Evolutionary conservation across 768 basidiomycete genomes (phyloP).

Genomic region (Clavulina sp.): DNA sequence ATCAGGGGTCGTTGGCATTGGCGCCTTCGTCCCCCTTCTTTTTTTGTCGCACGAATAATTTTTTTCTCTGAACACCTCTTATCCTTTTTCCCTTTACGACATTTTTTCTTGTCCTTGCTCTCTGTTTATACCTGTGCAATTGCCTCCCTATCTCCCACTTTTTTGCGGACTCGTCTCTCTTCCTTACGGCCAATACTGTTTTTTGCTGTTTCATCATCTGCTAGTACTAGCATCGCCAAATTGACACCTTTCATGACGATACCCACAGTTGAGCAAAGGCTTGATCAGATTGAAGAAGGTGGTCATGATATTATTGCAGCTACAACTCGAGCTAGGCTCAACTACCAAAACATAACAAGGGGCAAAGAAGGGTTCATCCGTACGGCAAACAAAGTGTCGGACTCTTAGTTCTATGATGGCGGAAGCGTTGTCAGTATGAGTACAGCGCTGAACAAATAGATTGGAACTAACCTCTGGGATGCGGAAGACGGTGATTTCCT

Average conservation of each 20-base stretch:
- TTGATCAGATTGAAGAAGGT: too few species aligned
- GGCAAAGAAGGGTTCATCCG: background rate
- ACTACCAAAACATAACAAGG: background rate
- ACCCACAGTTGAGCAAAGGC: too few species aligned
- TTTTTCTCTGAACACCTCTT: background rate
- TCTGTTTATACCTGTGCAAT: background rate
- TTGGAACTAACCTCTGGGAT: conserved; percentile 54
- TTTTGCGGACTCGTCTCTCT: too few species aligned
- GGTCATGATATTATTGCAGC: too few species aligned
- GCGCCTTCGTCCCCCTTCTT: background rate
- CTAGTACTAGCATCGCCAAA: too few species aligned
- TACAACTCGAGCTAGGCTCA: too few species aligned
- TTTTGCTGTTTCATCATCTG: too few species aligned
- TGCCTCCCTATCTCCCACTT: background rate
- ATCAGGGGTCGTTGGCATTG: background rate
- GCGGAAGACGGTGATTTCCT: conserved; percentile 77
- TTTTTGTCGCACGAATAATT: background rate
- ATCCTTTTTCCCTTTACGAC: background rate
- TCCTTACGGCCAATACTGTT: too few species aligned
- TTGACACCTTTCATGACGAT: too few species aligned
- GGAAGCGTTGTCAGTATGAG: background rate
- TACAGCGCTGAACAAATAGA: background rate
- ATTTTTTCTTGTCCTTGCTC: background rate
- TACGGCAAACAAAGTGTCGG: background rate
- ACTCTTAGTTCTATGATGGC: background rate